Evolutionary conservation across 2,329 filamentous ascomycete genomes (phyloP), one percentile per base, ranked within the genome.

Genomic region (Neofusicoccum cordaticola): DNA sequence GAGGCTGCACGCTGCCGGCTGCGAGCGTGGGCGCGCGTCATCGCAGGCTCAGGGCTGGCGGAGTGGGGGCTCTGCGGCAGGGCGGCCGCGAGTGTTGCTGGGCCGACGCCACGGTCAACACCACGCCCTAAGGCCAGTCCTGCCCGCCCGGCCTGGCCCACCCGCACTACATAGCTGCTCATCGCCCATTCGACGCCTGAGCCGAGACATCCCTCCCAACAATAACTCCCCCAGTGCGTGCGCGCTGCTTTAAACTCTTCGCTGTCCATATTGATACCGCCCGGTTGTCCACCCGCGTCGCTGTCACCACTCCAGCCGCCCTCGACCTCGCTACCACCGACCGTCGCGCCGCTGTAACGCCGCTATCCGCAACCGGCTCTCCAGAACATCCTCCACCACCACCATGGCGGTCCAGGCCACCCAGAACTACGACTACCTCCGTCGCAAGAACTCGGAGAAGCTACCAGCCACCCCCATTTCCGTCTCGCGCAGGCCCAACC

Each of bases 341-440:
- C 41, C 39, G 4, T 39, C 51, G n/a, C 56, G 42, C 42, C 37
- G 22, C 56, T 15, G 15, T n/a, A 7, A 15, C 31, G 27, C 31
- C 31, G 17, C 42, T 60, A 39, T 27, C 53, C 22, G 53, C 53
- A 58, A 57, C 39, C 52, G 52, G 52, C 60, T n/a, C 22, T 44
- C 39, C 39, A 9, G n/a, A 34, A 22, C 37, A n/a, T 17, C 34
- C 50, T 56, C 4, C 27, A 13, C 39, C 42, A 63, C 62, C 67
- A 67, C 39, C 70, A 73, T 63, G 68, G 71, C 50, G 68, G 62
- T 58, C 27, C 52, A 53, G 15, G 62, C 62, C 51, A 47, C 45
- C 51, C 78, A 79, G 60, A 81, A 83, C 73, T 82, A 85, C 80
- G 84, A 85, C 75, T 83, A 84, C 71, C 80, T 86, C 67, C 83